Evolutionary conservation across 2,329 filamentous ascomycete species (phyloP).

Genomic region (Epicoccum sorghinum): DNA sequence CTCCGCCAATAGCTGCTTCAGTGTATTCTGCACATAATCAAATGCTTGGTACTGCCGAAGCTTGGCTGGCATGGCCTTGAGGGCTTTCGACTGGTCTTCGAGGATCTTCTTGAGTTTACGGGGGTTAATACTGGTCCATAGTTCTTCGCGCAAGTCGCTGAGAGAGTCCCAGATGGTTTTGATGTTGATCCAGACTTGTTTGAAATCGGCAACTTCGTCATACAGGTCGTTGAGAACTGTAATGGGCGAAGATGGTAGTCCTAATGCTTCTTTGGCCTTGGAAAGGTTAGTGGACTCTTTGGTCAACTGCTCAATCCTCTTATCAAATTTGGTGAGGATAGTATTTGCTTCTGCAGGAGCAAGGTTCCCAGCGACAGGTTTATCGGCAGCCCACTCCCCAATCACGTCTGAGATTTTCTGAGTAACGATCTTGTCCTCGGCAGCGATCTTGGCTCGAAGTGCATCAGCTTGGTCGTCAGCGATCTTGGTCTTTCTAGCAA

Average conservation of each 20-base stretch:
- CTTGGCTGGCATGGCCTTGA: slow-evolving; percentile 74
- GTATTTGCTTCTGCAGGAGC: slow-evolving; percentile 86
- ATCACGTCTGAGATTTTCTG: slow-evolving; percentile 88
- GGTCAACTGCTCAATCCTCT: slow-evolving; percentile 81
- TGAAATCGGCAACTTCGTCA: slow-evolving; percentile 98
- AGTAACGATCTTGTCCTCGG: slow-evolving; percentile 89
- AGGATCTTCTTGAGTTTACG: slow-evolving; percentile 89
- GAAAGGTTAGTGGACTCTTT: slow-evolving; percentile 91
- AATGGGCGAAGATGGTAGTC: slow-evolving; percentile 80
- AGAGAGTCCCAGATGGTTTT: slow-evolving; percentile 96
- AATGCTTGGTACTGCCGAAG: slow-evolving; percentile 99
- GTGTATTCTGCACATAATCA: slow-evolving; percentile 91
- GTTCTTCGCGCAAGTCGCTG: slow-evolving; percentile 87
- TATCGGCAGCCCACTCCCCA: slow-evolving; percentile 91
- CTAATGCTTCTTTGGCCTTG: slow-evolving; percentile 95
- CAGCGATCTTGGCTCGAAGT: slow-evolving; percentile 89
- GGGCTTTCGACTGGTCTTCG: slow-evolving; percentile 63
- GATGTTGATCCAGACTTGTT: slow-evolving; percentile 95
- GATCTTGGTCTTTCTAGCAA: slow-evolving; percentile 90
- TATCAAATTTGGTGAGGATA: slow-evolving; percentile 82
- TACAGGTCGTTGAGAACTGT: slow-evolving; percentile 83
- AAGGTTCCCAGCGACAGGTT: slow-evolving; percentile 93
- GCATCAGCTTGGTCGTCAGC: slow-evolving; percentile 97
- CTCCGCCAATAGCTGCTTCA: slow-evolving; percentile 87
- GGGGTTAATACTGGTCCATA: slow-evolving; percentile 96